Conservation (phyloP, 805 yeast species). For the Candida bentonensis region DNA sequence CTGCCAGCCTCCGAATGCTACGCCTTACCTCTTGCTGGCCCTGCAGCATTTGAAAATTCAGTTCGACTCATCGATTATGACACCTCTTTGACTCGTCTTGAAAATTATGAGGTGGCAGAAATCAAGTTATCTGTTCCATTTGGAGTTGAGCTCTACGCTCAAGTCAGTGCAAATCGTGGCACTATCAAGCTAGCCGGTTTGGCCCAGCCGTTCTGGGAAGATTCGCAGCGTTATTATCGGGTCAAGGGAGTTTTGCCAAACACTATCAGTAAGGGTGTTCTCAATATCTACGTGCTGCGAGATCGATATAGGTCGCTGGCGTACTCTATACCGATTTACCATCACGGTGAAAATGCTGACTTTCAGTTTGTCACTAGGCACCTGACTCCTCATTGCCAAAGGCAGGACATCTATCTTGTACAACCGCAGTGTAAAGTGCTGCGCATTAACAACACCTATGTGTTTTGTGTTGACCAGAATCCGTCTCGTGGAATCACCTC, state of each 20-base stretch:
- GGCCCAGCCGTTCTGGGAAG: conserved; percentile 67
- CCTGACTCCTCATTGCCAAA: conserved; percentile 55
- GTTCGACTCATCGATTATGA: conserved; percentile 55
- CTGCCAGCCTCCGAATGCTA: conserved; percentile 65
- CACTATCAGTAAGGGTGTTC: conserved; percentile 49
- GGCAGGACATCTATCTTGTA: conserved; percentile 64
- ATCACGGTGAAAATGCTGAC: conserved; percentile 48
- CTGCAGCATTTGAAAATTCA: conserved; percentile 53
- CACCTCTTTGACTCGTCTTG: conserved; percentile 58
- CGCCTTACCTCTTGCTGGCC: conserved; percentile 75
- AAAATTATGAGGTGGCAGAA: conserved; percentile 68
- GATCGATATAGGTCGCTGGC: conserved; percentile 27
- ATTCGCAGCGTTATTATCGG: conserved; percentile 49
- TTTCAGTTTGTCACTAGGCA: conserved; percentile 57
- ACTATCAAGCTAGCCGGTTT: conserved; percentile 42
- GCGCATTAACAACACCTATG: conserved; percentile 41
- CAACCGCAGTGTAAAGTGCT: conserved; percentile 71
- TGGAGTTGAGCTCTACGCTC: conserved; percentile 52
- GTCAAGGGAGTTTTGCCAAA: conserved; percentile 74
- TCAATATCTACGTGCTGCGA: conserved; percentile 48
- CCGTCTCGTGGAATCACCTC: conserved; percentile 37
- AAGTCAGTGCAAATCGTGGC: conserved; percentile 23
- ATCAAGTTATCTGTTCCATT: conserved; percentile 58
- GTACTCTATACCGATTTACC: conserved; percentile 61
- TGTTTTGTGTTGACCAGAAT: conserved; percentile 49